Evolutionary conservation across 257 asterid species (phyloP).

Genomic region (Osmanthus fragrans): DNA sequence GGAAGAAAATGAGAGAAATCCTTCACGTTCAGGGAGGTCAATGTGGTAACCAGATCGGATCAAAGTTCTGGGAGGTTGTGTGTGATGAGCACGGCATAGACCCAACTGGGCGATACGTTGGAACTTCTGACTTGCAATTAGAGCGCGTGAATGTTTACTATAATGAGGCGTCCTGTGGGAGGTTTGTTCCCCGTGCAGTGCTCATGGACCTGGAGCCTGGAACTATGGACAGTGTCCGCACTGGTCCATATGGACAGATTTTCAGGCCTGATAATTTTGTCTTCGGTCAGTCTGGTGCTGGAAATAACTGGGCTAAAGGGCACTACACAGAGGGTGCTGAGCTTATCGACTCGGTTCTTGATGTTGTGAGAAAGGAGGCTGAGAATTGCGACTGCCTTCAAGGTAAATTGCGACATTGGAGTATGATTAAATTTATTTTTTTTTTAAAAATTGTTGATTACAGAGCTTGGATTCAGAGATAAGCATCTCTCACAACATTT

Average conservation of each 20-base stretch:
- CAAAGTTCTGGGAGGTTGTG: constrained; percentile 11
- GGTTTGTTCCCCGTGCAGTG: constrained; percentile 18
- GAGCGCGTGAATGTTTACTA: constrained; percentile 17
- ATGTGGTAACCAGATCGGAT: constrained; percentile 17
- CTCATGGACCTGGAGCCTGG: constrained; percentile 22
- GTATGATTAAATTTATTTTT: background rate
- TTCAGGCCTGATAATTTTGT: constrained; percentile 10
- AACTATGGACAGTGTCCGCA: constrained; percentile 17
- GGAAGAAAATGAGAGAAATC: constrained; percentile 16
- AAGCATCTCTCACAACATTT: background rate
- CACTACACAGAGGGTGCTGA: constrained; percentile 9
- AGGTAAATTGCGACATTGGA: background rate
- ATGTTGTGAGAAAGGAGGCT: constrained; percentile 19
- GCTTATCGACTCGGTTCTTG: constrained; percentile 3
- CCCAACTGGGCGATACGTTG: constrained; percentile 17
- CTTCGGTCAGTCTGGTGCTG: constrained; percentile 3
- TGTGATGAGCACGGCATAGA: constrained; percentile 17
- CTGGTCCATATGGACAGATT: constrained; percentile 11
- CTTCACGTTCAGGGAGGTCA: constrained; percentile 17
- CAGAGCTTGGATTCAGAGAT: background rate
- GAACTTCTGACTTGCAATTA: constrained; percentile 10
- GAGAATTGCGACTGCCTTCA: constrained; percentile 16
- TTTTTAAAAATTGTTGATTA: background rate
- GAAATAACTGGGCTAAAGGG: constrained; percentile 8
- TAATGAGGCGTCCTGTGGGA: constrained; percentile 15